Evolutionary conservation across 1,284 basidiomycete species (phyloP).

Genomic region (Cutaneotrichosporon sp.): DNA sequence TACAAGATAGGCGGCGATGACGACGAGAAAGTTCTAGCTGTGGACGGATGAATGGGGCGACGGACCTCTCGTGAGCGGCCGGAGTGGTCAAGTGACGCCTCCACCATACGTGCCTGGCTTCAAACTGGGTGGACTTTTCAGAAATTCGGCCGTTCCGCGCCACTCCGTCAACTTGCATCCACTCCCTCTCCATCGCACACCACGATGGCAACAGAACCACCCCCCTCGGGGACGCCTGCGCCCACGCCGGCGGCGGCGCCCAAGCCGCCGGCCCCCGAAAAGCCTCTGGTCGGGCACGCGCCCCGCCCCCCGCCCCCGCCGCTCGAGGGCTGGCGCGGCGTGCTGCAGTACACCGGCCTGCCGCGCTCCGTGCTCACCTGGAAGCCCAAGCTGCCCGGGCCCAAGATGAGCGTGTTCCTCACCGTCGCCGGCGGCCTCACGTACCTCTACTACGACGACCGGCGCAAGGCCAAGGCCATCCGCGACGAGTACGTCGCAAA

Average conservation of each 20-base stretch:
- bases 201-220: slow-evolving; percentile 1
- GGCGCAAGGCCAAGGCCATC: slow-evolving; percentile 72
- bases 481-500: slow-evolving; percentile 74
- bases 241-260: background rate
- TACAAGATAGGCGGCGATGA: background rate
- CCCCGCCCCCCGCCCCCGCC: slow-evolving; percentile 23
- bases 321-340: slow-evolving; percentile 44
- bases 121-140: slow-evolving; percentile 2
- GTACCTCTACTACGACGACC: slow-evolving; percentile 81
- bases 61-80: background rate
- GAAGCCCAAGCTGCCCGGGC: slow-evolving; percentile 68
- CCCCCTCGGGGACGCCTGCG: background rate
- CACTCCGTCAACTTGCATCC: background rate
- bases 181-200: background rate
- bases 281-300: slow-evolving; percentile 9
- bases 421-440: slow-evolving; percentile 68
- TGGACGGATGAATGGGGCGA: background rate
- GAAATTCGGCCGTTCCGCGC: background rate
- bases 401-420: slow-evolving; percentile 88
- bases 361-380: slow-evolving; percentile 55
- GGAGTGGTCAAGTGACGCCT: background rate
- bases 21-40: background rate
- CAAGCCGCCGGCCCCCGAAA: background rate
- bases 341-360: slow-evolving; percentile 56
- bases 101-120: background rate